Base-by-base conservation (phyloP, 164 flowering plant genomes). In the Macadamia tetraphylla region DNA sequence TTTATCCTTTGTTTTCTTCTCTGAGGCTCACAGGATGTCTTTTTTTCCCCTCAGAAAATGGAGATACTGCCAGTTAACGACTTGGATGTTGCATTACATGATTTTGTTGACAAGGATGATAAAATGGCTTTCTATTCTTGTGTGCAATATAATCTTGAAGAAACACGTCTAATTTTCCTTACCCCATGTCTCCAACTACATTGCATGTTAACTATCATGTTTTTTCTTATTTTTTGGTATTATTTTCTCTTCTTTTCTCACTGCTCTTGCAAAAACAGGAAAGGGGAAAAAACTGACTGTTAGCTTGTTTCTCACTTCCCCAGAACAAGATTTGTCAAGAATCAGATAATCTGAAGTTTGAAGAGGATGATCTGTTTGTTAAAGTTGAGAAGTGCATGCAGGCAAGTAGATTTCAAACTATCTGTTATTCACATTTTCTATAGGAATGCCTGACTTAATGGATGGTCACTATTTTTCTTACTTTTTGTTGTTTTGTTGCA, bases 41-140 rank as follows among this genome's bases (percentile, higher is more conserved):
- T 23, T 29, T 72, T 6, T 42, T 75, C 31, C 35, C 70, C 82
- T 75, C 92, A 94, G 99, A 92, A 90, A 87, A 94, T 94, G 99
- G 99, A 94, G 84, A 85, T 94, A 63, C 95, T 92, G 67, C 99
- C 98, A 0, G 97, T 94, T 68, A 86, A 80, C 78, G 99, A 94
- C 77, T 75, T 94, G 88, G 94, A 88, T 84, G 87, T 83, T 75
- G 97, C 99, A 60, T 82, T 94, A 52, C 99, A 94, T 29, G 87
- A 89, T 66, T 92, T 92, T 84, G 97, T 94, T 8, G 92, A 84
- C 77, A 94, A 94, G 81, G 99, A 94, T 82, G 99, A 94, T 75
- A 94, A 92, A 74, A 79, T 81, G 86, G 97, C 99, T 18, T 94
- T 94, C 66, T 81, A 87, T 73, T 71, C 88, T 63, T 92, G 97